Evolutionary conservation across 345 rosid species (phyloP), one percentile per base, ranked within the genome.

Genomic region (Boechera retrofracta): DNA sequence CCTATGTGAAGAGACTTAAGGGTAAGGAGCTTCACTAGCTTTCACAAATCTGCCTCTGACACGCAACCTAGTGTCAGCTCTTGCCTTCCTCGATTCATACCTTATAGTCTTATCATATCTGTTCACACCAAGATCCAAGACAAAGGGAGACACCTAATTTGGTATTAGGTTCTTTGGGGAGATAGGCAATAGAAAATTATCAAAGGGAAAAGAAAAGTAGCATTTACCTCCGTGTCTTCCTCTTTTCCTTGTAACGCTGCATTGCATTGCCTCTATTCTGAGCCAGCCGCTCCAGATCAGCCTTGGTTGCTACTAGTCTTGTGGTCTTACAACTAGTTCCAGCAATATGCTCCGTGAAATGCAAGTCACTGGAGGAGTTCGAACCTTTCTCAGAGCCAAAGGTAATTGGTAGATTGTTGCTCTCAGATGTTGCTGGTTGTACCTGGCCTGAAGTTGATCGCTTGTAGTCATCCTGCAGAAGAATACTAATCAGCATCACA

Each of bases 231-330:
- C 99, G 79, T 31, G 72, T 88, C 77, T 92, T 92, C 77, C 81
- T 92, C 86, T 94, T 94, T 85, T 94, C 98, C 84, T 89, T 94
- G 90, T 94, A 94, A 6, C 98, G 92, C 42, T 83, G 90, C 98
- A 94, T 89, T 38, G 99, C 99, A 38, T 82, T 77, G 58, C 91
- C 99, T 75, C 98, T 85, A 79, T 89, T 85, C 63, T 89, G 89
- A 7, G 91, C 92, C 53, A 89, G 81, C 39, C 79, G 77, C 67
- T 87, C 89, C 63, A 82, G 74, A 58, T 90, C 93, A 38, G 87
- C 87, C 74, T 79, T 92, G 39, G 85, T 82, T 61, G 85, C 82
- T 36, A 80, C 70, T 35, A 79, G 59, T 57, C 68, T 74, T 41
- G 82, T 33, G 36, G 73, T 68, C 68, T 87, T 89, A 47, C 80